Conservation (phyloP, 2,329 filamentous ascomycete genomes). For the Botryotinia calthae region DNA sequence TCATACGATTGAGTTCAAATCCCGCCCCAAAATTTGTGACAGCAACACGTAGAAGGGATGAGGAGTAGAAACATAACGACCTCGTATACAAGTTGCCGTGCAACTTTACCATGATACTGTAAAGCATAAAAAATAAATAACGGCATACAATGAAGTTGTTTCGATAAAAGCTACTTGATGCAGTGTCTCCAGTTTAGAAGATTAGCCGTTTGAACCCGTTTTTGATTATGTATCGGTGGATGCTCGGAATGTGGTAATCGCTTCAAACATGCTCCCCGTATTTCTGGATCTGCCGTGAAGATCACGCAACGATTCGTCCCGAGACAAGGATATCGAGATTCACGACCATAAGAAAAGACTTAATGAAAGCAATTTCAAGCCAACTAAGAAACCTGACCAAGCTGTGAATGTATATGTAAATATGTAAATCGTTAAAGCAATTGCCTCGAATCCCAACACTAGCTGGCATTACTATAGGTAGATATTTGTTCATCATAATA, state of each 20-base stretch:
- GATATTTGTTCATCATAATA: not conserved
- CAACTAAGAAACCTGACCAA: not conserved
- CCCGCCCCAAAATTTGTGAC: conserved; percentile 4
- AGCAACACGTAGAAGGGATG: not conserved
- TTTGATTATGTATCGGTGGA: not conserved
- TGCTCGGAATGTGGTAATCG: conserved; percentile 2
- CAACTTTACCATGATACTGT: not conserved
- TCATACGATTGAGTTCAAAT: conserved; percentile 15
- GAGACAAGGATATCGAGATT: not conserved
- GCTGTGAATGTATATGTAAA: not conserved
- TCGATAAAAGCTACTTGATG: not conserved
- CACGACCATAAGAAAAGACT: not conserved
- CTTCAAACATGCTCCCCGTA: not conserved
- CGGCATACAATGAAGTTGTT: not conserved
- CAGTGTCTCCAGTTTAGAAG: not conserved
- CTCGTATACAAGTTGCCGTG: not conserved
- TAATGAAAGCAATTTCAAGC: not conserved
- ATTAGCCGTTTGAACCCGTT: conserved; percentile 11
- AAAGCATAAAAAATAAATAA: not conserved
- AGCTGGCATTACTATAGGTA: not conserved
- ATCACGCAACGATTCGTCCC: not conserved
- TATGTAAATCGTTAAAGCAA: not conserved
- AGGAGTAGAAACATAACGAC: not conserved
- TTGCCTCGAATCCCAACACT: not conserved
- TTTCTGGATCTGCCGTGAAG: not conserved